Conservation (phyloP, 352 stramenopile species). For the Phytophthora nicotianae region DNA sequence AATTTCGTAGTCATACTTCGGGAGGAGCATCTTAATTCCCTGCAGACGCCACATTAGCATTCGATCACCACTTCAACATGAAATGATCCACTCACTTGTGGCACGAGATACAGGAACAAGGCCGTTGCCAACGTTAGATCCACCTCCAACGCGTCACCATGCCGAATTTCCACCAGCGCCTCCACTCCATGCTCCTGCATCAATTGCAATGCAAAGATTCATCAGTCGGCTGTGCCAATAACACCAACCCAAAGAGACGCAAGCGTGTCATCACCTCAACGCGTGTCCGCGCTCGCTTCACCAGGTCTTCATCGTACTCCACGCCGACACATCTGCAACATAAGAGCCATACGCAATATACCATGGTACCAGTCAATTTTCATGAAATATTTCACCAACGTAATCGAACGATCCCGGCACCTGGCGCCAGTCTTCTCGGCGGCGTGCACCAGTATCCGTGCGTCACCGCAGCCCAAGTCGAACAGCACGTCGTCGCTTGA, state of each 20-base stretch:
- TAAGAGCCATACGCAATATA: neutral
- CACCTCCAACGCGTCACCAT: constrained; percentile 63
- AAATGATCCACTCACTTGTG: constrained; percentile 45
- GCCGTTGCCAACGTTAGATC: constrained; percentile 69
- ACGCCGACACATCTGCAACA: constrained; percentile 65
- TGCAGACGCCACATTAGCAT: constrained; percentile 26
- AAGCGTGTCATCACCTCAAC: constrained; percentile 43
- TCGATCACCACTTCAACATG: constrained; percentile 17
- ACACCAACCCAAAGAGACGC: constrained; percentile 5
- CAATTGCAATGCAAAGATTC: constrained; percentile 7
- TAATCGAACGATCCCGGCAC: constrained; percentile 14
- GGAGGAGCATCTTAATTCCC: constrained; percentile 74
- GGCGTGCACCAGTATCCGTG: constrained; percentile 68
- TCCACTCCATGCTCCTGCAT: constrained; percentile 47
- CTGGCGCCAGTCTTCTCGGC: constrained; percentile 49
- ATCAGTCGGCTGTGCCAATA: constrained; percentile 9
- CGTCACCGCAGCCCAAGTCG: constrained; percentile 82
- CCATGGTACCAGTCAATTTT: neutral
- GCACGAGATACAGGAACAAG: constrained; percentile 85
- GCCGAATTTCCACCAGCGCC: constrained; percentile 58
- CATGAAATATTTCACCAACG: constrained; percentile 1
- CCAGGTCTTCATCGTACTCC: constrained; percentile 76
- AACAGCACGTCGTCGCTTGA: constrained; percentile 62
- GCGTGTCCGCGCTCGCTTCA: constrained; percentile 46
- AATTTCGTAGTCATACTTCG: constrained; percentile 47